Conservation (phyloP, 495 filamentous ascomycete genomes). For the Hyaloscypha variabilis region DNA sequence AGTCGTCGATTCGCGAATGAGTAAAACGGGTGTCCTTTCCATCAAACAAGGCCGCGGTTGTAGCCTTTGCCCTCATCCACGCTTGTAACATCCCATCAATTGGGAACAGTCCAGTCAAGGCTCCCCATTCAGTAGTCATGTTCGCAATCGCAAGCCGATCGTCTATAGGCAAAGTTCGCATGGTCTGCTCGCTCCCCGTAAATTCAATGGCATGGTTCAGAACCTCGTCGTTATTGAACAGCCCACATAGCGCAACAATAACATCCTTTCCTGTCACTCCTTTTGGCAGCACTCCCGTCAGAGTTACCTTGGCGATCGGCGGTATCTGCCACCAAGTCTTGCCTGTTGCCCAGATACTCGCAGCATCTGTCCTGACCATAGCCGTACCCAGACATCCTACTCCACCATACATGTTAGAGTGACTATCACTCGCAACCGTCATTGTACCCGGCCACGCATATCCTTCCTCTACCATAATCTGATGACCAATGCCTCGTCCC, state of each 20-base stretch:
- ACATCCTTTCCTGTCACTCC: slow-evolving; percentile 96
- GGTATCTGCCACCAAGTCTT: slow-evolving; percentile 91
- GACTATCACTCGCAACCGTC: slow-evolving; percentile 79
- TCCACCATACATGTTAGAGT: slow-evolving; percentile 92
- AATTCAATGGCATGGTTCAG: slow-evolving; percentile 95
- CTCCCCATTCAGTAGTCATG: slow-evolving; percentile 97
- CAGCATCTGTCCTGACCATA: slow-evolving; percentile 85
- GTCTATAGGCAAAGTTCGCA: slow-evolving; percentile 75
- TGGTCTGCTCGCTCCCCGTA: slow-evolving; percentile 75
- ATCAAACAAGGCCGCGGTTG: slow-evolving; percentile 60
- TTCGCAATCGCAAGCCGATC: slow-evolving; percentile 85
- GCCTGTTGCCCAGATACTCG: slow-evolving; percentile 84
- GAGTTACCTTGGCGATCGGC: slow-evolving; percentile 76
- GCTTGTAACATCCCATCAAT: slow-evolving; percentile 71
- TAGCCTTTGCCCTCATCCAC: slow-evolving; percentile 83
- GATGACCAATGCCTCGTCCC: slow-evolving; percentile 83
- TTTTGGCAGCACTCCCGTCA: slow-evolving; percentile 71
- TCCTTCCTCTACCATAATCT: slow-evolving; percentile 84
- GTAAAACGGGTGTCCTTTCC: slow-evolving; percentile 56
- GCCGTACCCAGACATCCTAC: slow-evolving; percentile 77
- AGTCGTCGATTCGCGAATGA: slow-evolving; percentile 69
- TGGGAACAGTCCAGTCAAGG: slow-evolving; percentile 79
- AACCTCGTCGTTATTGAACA: slow-evolving; percentile 89
- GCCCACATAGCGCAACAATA: slow-evolving; percentile 84
- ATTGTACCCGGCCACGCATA: slow-evolving; percentile 79